Evolutionary conservation across 352 stramenopile species (phyloP).

Genomic region (Globisporangium middletonii): DNA sequence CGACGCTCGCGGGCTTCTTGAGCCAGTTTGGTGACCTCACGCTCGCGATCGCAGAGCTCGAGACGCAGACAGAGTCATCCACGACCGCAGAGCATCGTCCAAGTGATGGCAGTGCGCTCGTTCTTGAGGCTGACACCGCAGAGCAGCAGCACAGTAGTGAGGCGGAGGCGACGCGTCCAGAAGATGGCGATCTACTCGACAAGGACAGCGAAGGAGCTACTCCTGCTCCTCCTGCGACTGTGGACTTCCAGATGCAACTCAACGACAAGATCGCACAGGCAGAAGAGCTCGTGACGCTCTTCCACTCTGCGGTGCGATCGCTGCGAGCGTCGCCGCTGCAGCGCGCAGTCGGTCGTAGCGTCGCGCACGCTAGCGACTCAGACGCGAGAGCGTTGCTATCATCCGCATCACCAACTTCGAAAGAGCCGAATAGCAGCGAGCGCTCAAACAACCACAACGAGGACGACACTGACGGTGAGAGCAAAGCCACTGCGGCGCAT

Average conservation of each 20-base stretch:
- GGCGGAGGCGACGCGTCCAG: no score
- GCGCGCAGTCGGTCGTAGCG: neutral
- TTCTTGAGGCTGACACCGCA: no score
- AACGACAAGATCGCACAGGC: constrained; percentile 9
- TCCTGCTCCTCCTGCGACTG: no score
- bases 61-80: neutral
- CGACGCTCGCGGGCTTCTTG: constrained; percentile 5
- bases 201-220: neutral
- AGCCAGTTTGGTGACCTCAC: constrained; percentile 11
- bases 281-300: constrained; percentile 1
- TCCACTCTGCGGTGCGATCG: constrained; percentile 6
- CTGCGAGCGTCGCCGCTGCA: neutral
- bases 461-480: neutral
- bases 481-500: neutral
- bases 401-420: no score
- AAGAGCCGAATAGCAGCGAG: no score
- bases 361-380: neutral
- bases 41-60: constrained; percentile 1
- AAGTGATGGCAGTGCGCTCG: neutral
- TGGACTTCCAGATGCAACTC: neutral
- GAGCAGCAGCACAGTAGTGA: neutral
- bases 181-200: no score
- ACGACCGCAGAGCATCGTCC: neutral
- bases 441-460: no score
- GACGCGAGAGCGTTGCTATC: neutral